Evolutionary conservation across 257 asterid genomes (phyloP).

Genomic region (Capsicum rhomboideum): DNA sequence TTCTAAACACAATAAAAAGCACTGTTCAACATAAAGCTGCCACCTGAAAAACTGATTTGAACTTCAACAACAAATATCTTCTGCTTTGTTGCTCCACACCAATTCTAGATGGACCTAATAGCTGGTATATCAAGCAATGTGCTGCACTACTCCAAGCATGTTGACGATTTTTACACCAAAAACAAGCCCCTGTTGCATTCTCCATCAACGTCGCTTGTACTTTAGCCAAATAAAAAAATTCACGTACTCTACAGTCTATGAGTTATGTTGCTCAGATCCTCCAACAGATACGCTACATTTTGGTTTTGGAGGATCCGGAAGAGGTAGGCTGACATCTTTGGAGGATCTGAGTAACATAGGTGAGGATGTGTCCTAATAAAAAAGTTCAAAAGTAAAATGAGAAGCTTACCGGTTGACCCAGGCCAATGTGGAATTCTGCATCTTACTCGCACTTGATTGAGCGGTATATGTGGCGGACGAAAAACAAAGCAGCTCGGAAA

Average conservation of each 20-base stretch:
- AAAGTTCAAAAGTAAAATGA: background rate
- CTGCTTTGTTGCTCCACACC: background rate
- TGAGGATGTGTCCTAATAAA: background rate
- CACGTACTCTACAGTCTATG: background rate
- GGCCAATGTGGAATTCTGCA: background rate
- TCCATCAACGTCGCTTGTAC: background rate
- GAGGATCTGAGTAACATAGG: background rate
- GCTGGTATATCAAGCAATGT: background rate
- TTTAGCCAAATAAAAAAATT: background rate
- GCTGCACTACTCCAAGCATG: background rate
- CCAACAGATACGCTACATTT: background rate
- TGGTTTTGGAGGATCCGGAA: background rate
- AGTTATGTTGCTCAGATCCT: background rate
- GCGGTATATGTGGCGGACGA: constrained; percentile 25
- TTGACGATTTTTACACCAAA: background rate
- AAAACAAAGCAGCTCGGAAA: constrained; percentile 23
- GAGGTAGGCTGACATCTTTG: background rate
- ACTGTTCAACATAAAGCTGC: background rate
- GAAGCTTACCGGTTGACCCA: background rate
- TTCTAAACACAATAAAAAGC: background rate
- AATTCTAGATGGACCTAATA: no score
- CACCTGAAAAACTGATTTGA: background rate
- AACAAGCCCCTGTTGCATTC: background rate
- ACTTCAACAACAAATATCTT: background rate
- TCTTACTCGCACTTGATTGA: constrained; percentile 25